Evolutionary conservation across 495 filamentous ascomycete species (phyloP).

Genomic region (Annulohypoxylon moriforme): DNA sequence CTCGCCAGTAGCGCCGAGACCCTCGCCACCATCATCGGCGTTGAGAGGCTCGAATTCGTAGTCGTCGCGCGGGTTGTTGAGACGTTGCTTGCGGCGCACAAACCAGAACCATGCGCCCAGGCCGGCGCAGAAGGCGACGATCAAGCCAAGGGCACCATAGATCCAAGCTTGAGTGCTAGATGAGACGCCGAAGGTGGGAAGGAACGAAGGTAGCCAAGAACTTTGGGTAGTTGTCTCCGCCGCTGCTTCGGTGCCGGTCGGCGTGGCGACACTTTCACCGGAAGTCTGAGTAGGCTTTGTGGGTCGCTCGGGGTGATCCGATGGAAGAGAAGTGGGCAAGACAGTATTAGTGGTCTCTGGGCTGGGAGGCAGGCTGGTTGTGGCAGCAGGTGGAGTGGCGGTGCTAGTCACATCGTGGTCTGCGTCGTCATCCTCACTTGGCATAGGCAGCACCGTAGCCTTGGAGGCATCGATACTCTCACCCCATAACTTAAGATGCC

Average conservation of each 20-base stretch:
- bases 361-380: conserved; percentile 53
- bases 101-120: conserved; percentile 83
- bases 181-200: conserved; percentile 94
- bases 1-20: conserved; percentile 43
- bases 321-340: conserved; percentile 61
- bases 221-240: conserved; percentile 58
- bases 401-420: conserved; percentile 72
- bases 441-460: conserved; percentile 80
- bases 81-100: conserved; percentile 78
- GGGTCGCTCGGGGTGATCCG: conserved; percentile 83
- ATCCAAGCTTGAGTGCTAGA: conserved; percentile 95
- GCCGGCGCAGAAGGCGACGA: conserved; percentile 83
- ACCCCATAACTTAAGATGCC: conserved; percentile 95
- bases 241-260: conserved; percentile 48
- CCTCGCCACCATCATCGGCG: conserved; percentile 77
- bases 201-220: conserved; percentile 85
- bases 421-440: conserved; percentile 82
- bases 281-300: conserved; percentile 61
- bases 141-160: conserved; percentile 84
- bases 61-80: conserved; percentile 80
- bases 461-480: conserved; percentile 79
- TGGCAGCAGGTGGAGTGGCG: conserved; percentile 53
- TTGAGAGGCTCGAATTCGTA: conserved; percentile 96
- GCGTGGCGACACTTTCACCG: conserved; percentile 56
- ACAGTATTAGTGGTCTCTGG: conserved; percentile 45